Base-by-base conservation (phyloP, 2,329 filamentous ascomycete genomes). In the Aspergillus sclerotialis region DNA sequence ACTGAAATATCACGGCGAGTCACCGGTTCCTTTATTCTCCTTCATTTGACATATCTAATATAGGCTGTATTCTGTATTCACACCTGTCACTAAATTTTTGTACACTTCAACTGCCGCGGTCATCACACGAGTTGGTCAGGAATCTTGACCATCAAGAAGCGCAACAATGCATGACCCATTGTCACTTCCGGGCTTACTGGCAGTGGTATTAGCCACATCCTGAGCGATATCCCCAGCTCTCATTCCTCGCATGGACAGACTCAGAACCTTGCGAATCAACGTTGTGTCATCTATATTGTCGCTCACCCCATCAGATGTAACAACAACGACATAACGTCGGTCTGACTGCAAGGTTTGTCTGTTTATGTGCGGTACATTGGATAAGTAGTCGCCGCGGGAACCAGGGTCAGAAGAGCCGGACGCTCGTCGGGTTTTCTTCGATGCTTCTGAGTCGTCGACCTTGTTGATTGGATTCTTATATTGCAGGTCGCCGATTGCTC, bases 381-480 rank as follows among this genome's bases (percentile, higher is more conserved):
- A 60, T 15, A 61, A 30, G 26, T 57, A 53, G 30, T 60, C 42
- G 21, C 53, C 56, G 11, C 48, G 44, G 21, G 35, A 32, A 32
- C 46, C 31, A n/a, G 35, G 44, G 23, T 39, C 26, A 12, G 12
- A 38, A 9, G 43, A 45, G 15, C 45, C 40, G 12, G 46, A 45
- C 15, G 46, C 48, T 11, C 44, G 49, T 38, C 42, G 39, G 12
- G 37, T 35, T 30, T 37, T 43, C n/a, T 34, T 24, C 5, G 32
- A 24, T 4, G 36, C 35, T 15, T 16, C 30, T 3, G 39, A 32
- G 24, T 50, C 38, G 12, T 42, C 36, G 5, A 45, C 28, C 3
- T 35, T 49, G 33, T 58, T 59, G 16, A 60, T 47, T 14, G 57
- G 56, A 27, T 55, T 53, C 33, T 61, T 61, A 42, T 61, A 61